Evolutionary conservation across 805 yeast genomes (phyloP).

Genomic region (Ogataea neopini): DNA sequence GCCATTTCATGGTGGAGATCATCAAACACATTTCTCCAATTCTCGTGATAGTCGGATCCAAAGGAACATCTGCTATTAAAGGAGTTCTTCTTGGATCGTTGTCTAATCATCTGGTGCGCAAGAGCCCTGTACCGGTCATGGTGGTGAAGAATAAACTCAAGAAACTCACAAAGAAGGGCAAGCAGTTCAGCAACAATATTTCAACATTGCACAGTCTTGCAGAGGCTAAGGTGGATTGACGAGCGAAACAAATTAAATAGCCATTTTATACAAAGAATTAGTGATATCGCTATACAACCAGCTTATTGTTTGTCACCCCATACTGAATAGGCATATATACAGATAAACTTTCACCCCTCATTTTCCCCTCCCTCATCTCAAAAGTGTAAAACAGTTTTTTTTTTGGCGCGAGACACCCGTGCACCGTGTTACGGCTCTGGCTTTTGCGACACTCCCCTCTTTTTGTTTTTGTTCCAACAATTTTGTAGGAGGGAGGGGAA

Average conservation of each 20-base stretch:
- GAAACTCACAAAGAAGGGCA: conserved; percentile 58
- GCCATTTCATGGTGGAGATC: conserved; percentile 67
- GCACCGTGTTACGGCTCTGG: not conserved
- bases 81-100: conserved; percentile 75
- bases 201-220: conserved; percentile 47
- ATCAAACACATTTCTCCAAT: conserved; percentile 74
- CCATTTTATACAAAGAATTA: too few relatives aligned
- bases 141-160: conserved; percentile 73
- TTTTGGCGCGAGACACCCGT: not conserved
- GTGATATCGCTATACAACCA: too few relatives aligned
- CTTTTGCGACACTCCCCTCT: conserved; percentile 17
- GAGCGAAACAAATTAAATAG: too few relatives aligned
- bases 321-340: conserved; percentile 2
- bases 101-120: conserved; percentile 70
- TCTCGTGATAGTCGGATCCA: conserved; percentile 72
- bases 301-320: too few relatives aligned
- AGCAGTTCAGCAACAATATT: conserved; percentile 56
- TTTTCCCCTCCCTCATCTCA: too few relatives aligned
- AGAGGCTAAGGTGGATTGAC: conserved; percentile 42
- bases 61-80: conserved; percentile 69
- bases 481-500: conserved; percentile 18
- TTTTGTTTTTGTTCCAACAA: conserved; percentile 24
- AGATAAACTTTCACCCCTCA: conserved; percentile 1
- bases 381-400: not conserved
- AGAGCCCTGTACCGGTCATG: conserved; percentile 76